Conservation (phyloP, 2,329 filamentous ascomycete genomes). For the Aspergillus pseudotamarii region DNA sequence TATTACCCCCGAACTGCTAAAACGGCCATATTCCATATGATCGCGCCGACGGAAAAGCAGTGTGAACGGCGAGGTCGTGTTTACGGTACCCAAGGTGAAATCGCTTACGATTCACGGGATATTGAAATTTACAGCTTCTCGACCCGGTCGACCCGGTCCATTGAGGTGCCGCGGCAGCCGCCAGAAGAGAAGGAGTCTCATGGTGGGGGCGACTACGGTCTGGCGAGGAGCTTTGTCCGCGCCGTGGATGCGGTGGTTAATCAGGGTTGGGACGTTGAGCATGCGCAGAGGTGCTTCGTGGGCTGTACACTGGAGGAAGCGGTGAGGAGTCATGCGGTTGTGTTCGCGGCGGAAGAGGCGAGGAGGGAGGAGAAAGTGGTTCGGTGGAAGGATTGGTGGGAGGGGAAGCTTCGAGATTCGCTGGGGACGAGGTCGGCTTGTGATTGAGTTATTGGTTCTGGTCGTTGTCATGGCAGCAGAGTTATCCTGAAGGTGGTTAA, state of each 20-base stretch:
- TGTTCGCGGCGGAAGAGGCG: conserved; percentile 92
- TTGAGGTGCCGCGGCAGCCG: conserved; percentile 64
- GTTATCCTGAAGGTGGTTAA: not conserved
- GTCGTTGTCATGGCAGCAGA: not conserved
- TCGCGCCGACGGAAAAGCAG: conserved; percentile 82
- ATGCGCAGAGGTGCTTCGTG: conserved; percentile 74
- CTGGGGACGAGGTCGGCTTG: conserved; percentile 4
- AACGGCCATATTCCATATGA: conserved; percentile 90
- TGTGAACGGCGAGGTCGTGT: conserved; percentile 84
- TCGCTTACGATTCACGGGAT: conserved; percentile 76
- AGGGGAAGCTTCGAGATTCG: conserved; percentile 47
- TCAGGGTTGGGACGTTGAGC: conserved; percentile 63
- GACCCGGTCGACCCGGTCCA: conserved; percentile 55
- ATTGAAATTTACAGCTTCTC: conserved; percentile 77
- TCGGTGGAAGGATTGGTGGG: conserved; percentile 79
- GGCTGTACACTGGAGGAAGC: conserved; percentile 85
- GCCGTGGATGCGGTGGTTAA: conserved; percentile 81
- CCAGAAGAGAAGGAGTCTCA: conserved; percentile 60
- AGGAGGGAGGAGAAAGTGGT: conserved; percentile 70
- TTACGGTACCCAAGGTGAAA: conserved; percentile 84
- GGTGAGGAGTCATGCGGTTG: conserved; percentile 85
- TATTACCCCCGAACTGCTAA: conserved; percentile 68
- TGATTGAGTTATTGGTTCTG: conserved; percentile 3
- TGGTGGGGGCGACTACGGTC: conserved; percentile 77
- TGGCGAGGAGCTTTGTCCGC: conserved; percentile 78